These are phyloP conservation scores for Apiospora saccharicola DNA, from an alignment of 2,329 filamentous ascomycete genomes.

Conservation along the genomic window DNA sequence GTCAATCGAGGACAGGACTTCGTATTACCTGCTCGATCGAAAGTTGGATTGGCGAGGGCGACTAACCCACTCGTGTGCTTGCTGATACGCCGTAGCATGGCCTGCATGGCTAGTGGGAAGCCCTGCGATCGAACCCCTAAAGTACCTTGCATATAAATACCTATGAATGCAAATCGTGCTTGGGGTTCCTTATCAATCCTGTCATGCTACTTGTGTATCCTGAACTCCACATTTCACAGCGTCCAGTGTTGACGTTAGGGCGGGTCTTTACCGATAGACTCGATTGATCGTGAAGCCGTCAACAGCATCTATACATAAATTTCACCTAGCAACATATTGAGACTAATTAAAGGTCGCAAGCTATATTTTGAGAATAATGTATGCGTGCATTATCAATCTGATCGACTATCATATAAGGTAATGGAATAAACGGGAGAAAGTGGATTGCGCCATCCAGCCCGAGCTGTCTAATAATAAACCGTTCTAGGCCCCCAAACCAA, in stretches of 20 bases:
- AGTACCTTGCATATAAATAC: background rate
- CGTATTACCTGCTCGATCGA: too few relatives aligned
- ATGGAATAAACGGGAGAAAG: too few relatives aligned
- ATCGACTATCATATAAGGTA: background rate
- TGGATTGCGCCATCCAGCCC: background rate
- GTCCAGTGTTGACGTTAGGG: background rate
- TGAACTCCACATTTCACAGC: background rate
- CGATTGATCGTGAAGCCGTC: background rate
- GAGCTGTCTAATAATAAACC: slow-evolving; percentile 6
- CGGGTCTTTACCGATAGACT: background rate
- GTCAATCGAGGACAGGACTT: too few relatives aligned
- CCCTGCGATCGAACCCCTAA: background rate
- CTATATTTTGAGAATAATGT: too few relatives aligned
- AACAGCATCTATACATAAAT: background rate
- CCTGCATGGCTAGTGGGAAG: background rate
- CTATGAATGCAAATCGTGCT: background rate
- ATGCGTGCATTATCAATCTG: too few relatives aligned
- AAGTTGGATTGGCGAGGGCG: background rate
- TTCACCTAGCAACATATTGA: too few relatives aligned
- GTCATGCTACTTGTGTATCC: background rate
- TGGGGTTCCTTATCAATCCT: background rate
- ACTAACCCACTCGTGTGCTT: background rate
- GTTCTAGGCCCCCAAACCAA: background rate
- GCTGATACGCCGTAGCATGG: background rate
- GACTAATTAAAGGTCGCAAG: too few relatives aligned